phyloP scores from a whole-genome alignment of 768 basidiomycete species.

The Cantharellus anzutake region DNA sequence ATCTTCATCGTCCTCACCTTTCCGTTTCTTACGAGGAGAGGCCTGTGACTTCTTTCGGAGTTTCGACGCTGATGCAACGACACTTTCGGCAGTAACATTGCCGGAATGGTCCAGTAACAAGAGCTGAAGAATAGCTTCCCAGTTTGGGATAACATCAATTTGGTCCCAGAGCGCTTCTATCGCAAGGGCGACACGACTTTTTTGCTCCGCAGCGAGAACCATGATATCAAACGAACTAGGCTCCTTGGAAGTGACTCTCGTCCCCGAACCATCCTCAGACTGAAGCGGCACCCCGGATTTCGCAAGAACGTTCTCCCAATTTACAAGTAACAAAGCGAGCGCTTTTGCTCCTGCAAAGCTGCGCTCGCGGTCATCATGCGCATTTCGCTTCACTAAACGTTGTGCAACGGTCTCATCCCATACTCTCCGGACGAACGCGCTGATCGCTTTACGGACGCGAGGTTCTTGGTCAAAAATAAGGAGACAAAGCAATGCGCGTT shows the following conservation, averaged over 20 bases:
- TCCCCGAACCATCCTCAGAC: conserved; percentile 15
- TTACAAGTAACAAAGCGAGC: conserved; percentile 50
- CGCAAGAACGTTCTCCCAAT: conserved; percentile 51
- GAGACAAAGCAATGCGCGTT: conserved; percentile 60
- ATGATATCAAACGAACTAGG: conserved; percentile 20
- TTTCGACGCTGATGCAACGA: conserved; percentile 5
- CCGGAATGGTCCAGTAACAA: conserved; percentile 76
- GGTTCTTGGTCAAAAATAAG: conserved; percentile 74
- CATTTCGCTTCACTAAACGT: conserved; percentile 28
- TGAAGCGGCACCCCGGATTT: conserved; percentile 23
- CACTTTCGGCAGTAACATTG: conserved; percentile 1
- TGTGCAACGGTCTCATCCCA: conserved; percentile 71
- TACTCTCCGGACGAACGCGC: conserved; percentile 54
- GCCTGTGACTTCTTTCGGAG: conserved; percentile 14
- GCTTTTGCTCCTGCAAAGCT: conserved; percentile 50
- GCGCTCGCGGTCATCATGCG: conserved; percentile 30
- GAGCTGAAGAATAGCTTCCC: conserved; percentile 66
- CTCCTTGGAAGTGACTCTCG: conserved; percentile 15
- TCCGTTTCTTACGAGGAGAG: conserved; percentile 10
- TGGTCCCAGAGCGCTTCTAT: conserved; percentile 84
- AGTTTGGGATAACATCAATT: conserved; percentile 51
- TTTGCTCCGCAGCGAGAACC: conserved; percentile 23
- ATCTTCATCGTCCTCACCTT: conserved; percentile 20
- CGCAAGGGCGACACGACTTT: conserved; percentile 52
- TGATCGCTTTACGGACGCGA: conserved; percentile 62